Conservation (phyloP, 2,329 filamentous ascomycete genomes). For the Coniochaeta prunicola region DNA sequence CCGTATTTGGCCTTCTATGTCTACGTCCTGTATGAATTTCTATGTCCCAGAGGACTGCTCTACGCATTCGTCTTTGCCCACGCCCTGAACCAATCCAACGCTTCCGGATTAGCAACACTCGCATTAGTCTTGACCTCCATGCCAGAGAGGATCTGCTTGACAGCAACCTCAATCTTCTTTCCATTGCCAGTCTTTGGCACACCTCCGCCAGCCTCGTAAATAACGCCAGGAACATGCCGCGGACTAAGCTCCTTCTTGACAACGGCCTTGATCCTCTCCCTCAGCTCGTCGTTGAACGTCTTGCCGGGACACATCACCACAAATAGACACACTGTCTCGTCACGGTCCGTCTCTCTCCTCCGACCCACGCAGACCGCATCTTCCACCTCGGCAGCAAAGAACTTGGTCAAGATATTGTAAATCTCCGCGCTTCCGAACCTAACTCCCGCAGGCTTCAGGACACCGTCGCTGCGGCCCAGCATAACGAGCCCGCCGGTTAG, state of each 20-base stretch:
- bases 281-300: conserved; percentile 52
- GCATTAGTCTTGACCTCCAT: conserved; percentile 81
- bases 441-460: conserved; percentile 86
- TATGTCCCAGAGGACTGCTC: neutral
- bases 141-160: conserved; percentile 92
- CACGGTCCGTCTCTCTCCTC: conserved; percentile 60
- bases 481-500: conserved; percentile 74
- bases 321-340: conserved; percentile 86
- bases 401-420: conserved; percentile 83
- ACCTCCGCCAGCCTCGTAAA: conserved; percentile 71
- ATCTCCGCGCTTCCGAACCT: conserved; percentile 93
- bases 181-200: conserved; percentile 91
- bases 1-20: neutral
- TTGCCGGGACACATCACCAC: conserved; percentile 62
- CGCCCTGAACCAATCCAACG: conserved; percentile 77
- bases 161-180: conserved; percentile 95
- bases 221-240: conserved; percentile 77
- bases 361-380: conserved; percentile 86
- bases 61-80: conserved; percentile 51
- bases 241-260: conserved; percentile 77
- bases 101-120: conserved; percentile 86
- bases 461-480: conserved; percentile 87
- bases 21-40: neutral
- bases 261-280: conserved; percentile 54
- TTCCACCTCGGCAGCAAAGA: conserved; percentile 70